Base-by-base conservation (phyloP, 805 yeast species). In the Wickerhamiella domercqiae region DNA sequence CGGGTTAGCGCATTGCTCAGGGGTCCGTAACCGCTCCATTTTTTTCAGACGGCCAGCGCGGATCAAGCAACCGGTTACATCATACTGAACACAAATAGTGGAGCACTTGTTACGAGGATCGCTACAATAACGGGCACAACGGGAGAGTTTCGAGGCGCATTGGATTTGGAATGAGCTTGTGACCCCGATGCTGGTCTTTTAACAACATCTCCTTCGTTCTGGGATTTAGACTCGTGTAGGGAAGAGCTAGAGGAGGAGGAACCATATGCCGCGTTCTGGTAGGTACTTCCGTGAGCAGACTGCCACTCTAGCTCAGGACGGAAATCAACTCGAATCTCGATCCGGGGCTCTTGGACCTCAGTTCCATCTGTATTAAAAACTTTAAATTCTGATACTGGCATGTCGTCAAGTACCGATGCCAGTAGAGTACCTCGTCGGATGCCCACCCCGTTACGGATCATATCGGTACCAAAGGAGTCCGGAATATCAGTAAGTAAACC, bases 381-480 rank as follows among this genome's bases (percentile, higher is more conserved):
- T 9, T 44, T 34, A 39, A 36, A 47, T 7, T 46, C 33, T 20
- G 55, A 42, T 7, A 38, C 34, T 2, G 39, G 46, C 21, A 39
- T 34, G 17, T 41, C 34, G 20, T 39, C 43, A 7, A 48, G 35
- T 2, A 47, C 40, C n/a, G 31, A 42, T 5, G 40, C 36, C 22
- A 34, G 21, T 21, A 39, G 43, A 9, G 24, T 28, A 2, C 60
- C 61, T n/a, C 54, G 52, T 28, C 38, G 32, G 21, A 38, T 43
- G 24, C 46, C 44, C n/a, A 54, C 48, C n/a, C 63, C 62, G 28
- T 52, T 41, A 19, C 48, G 48, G 32, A 59, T 53, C 49, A 57
- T 41, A 16, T 49, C 51, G 5, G 56, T 44, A 13, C 58, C 64
- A 18, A 46, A 48, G 31, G 54, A 48, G 22, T 49, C 51, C 2